Conservation (phyloP, 2,329 filamentous ascomycete species). For the Penicillium sp. region DNA sequence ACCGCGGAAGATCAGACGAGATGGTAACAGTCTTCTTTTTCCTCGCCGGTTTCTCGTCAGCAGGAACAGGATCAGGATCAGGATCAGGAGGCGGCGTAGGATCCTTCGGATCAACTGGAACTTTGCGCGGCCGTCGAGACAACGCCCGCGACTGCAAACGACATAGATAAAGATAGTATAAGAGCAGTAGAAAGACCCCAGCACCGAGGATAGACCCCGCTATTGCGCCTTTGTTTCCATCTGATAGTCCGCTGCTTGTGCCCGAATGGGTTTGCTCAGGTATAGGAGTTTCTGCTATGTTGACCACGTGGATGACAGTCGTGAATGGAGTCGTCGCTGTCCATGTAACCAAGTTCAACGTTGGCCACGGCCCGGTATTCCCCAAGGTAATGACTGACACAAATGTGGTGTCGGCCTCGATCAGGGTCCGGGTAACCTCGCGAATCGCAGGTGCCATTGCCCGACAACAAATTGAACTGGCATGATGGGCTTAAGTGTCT, state of each 20-base stretch:
- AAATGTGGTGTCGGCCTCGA: background rate
- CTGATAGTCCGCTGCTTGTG: background rate
- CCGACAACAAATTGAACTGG: background rate
- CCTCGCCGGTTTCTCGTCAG: background rate
- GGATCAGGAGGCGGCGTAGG: background rate
- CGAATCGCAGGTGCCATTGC: conserved; percentile 9
- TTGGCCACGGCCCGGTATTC: background rate
- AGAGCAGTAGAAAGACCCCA: background rate
- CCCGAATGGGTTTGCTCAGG: background rate
- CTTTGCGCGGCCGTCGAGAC: background rate
- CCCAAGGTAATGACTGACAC: background rate
- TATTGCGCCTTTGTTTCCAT: conserved; percentile 1
- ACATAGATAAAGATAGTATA: conserved; percentile 3
- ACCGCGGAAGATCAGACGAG: background rate
- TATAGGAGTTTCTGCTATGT: background rate
- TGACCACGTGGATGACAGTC: background rate
- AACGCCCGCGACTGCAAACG: background rate
- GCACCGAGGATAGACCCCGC: conserved; percentile 2
- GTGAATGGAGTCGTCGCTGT: background rate
- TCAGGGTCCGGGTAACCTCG: background rate
- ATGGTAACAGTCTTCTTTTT: conserved; percentile 5
- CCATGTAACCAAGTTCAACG: background rate
- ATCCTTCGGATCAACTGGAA: background rate
- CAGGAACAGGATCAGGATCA: background rate
- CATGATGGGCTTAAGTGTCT: background rate